Conservation (phyloP, 1,284 basidiomycete species). For the Leccinum solheimii region DNA sequence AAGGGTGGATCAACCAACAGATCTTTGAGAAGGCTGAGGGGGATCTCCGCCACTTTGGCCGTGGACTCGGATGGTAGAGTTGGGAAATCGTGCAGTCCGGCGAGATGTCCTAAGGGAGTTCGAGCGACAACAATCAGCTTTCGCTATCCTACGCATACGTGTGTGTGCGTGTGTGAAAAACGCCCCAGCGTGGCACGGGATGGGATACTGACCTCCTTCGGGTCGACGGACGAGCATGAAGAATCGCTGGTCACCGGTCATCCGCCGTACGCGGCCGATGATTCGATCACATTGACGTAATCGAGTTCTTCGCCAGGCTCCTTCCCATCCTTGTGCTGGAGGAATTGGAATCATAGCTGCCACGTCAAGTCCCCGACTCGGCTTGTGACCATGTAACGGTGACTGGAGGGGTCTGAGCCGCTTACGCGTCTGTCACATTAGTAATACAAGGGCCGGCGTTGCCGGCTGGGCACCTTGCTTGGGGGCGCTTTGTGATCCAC, state of each 20-base stretch:
- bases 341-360: too few species aligned
- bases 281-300: conserved; percentile 84
- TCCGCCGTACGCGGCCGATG: conserved; percentile 42
- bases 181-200: background rate
- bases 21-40: conserved; percentile 43
- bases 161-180: background rate
- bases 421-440: too few species aligned
- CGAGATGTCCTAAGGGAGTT: conserved; percentile 70
- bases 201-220: conserved; percentile 63
- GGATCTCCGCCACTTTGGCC: conserved; percentile 38
- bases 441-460: too few species aligned
- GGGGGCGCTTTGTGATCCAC: too few species aligned
- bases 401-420: too few species aligned
- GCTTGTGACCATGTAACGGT: too few species aligned
- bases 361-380: too few species aligned
- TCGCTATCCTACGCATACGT: background rate
- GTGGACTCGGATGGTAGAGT: conserved; percentile 45
- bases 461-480: too few species aligned
- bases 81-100: conserved; percentile 85
- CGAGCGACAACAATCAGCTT: conserved; percentile 1
- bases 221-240: conserved; percentile 83
- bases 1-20: conserved; percentile 38
- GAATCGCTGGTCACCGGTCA: conserved; percentile 40
- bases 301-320: conserved; percentile 72
- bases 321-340: too few species aligned